Evolutionary conservation across 352 stramenopile genomes (phyloP).

Genomic region (Aphanomyces cochlioides): DNA sequence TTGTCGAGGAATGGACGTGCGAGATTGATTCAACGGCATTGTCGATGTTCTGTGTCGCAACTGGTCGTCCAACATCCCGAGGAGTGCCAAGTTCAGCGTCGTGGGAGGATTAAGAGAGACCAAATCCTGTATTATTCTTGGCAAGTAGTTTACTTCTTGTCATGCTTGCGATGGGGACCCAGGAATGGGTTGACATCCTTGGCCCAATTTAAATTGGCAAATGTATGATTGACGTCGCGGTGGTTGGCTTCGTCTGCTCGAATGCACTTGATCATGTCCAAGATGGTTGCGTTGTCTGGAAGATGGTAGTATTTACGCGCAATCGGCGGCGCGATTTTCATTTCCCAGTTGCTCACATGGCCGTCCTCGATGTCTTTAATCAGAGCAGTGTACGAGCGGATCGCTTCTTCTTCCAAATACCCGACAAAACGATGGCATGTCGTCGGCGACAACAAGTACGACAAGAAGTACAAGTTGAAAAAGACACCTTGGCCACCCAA

Average conservation of each 20-base stretch:
- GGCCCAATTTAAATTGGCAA: slow-evolving; percentile 52
- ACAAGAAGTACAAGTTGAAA: slow-evolving; percentile 74
- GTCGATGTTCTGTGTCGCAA: too few species aligned
- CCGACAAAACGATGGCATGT: slow-evolving; percentile 91
- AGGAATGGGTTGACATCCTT: slow-evolving; percentile 51
- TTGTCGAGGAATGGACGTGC: too few species aligned
- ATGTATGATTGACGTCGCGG: slow-evolving; percentile 84
- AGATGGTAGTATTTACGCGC: slow-evolving; percentile 87
- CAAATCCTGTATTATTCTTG: too few species aligned
- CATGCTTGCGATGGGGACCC: neutral
- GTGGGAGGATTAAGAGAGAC: too few species aligned
- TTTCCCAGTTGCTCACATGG: slow-evolving; percentile 72
- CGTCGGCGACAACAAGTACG: slow-evolving; percentile 84
- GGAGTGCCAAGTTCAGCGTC: too few species aligned
- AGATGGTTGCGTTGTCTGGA: slow-evolving; percentile 58
- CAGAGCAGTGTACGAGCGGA: slow-evolving; percentile 89
- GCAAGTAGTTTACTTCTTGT: too few species aligned
- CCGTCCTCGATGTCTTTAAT: slow-evolving; percentile 84
- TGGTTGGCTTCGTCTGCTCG: slow-evolving; percentile 87
- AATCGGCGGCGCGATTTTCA: slow-evolving; percentile 61
- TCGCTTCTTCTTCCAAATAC: slow-evolving; percentile 91
- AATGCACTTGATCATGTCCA: slow-evolving; percentile 83
- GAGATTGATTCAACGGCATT: too few species aligned
- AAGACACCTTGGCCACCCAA: slow-evolving; percentile 82
- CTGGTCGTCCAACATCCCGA: too few species aligned